Evolutionary conservation across 2,329 filamentous ascomycete genomes (phyloP).

Genomic region (Leptographium radiaticola): DNA sequence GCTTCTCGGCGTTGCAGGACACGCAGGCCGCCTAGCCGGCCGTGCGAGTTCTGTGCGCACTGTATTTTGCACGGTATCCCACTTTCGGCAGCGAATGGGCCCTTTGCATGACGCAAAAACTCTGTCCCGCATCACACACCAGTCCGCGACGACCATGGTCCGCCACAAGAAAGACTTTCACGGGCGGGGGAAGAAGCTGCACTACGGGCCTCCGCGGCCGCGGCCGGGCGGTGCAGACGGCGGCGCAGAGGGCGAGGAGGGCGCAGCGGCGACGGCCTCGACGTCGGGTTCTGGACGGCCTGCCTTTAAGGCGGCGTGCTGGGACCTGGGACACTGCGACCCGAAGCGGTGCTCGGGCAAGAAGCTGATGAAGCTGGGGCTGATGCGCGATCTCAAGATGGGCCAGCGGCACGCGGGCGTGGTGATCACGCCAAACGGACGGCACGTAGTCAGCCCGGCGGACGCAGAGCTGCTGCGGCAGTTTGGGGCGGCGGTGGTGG

Average conservation of each 20-base stretch:
- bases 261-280: constrained; percentile 17
- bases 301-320: constrained; percentile 84
- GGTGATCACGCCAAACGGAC: constrained; percentile 91
- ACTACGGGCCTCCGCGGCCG: constrained; percentile 42
- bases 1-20: background rate
- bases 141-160: constrained; percentile 47
- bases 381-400: constrained; percentile 86
- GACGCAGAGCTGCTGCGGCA: constrained; percentile 73
- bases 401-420: constrained; percentile 88
- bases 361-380: constrained; percentile 75
- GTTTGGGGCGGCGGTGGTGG: constrained; percentile 87
- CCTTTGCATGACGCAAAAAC: background rate
- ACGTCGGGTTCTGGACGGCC: constrained; percentile 17
- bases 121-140: background rate
- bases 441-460: constrained; percentile 68
- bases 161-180: constrained; percentile 88
- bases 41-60: background rate
- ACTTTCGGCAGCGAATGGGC: background rate
- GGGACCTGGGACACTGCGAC: constrained; percentile 96
- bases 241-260: constrained; percentile 27
- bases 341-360: constrained; percentile 95
- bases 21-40: background rate
- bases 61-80: background rate
- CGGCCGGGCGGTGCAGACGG: constrained; percentile 15
- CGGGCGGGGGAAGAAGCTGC: constrained; percentile 59